Base-by-base conservation (phyloP, 2,329 filamentous ascomycete species). In the Tolypocladium sp. region DNA sequence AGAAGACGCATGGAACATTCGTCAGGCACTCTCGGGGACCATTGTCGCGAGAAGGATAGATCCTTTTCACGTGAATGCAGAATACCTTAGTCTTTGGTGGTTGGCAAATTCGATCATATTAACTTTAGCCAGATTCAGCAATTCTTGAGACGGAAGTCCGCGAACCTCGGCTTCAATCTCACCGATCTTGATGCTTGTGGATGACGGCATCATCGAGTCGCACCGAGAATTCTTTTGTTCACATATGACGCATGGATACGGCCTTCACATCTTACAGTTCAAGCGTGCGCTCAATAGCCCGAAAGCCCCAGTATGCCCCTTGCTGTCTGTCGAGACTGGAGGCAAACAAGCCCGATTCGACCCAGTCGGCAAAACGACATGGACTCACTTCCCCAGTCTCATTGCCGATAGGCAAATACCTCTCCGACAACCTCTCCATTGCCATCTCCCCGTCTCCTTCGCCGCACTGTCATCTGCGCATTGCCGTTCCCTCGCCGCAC, bases 401-500 rank as follows among this genome's bases (percentile, higher is more conserved):
- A 56, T 41, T 22, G 15, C 38, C 25, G 22, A 10, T 25, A 27
- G 22, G 17, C 15, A 42, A 53, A 51, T 1, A 51, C 56, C 12
- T 58, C n/a, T 33, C 53, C 44, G 7, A 61, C 46, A 22, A 51
- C 40, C n/a, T 56, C 55, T 15, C 42, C 46, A 13, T 37, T 46
- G 9, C 56, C 44, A 33, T 30, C 38, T 33, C 6, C 27, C 13
- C 12, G 4, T 20, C 22, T 13, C 27, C 58, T 54, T 33, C 42
- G 53, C 7, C 53, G 22, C 20, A 46, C 7, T 10, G 15, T 9
- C 15, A 27, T 33, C 20, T 27, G 33, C 57, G 63, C 58, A 46
- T 61, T 61, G 7, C 62, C 62, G 17, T 63, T 62, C 55, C 64
- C 63, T 62, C 62, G 63, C 63, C 65, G 68, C 10, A 69, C 62